Base-by-base conservation (phyloP, 805 yeast species). In the Yarrowia porcina region DNA sequence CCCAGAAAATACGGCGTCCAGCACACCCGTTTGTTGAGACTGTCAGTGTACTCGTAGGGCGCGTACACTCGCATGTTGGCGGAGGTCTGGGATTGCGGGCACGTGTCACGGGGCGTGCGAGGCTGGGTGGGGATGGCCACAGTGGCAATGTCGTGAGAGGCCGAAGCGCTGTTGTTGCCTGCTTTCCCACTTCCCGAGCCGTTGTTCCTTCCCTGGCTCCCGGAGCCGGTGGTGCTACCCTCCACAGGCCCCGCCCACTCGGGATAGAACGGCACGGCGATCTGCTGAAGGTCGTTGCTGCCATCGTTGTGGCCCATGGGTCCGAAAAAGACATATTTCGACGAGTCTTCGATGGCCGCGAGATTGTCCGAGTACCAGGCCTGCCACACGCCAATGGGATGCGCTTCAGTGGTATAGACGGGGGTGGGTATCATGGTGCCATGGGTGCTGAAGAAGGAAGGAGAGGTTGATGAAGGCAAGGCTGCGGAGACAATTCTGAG, bases 1-100 rank as follows among this genome's bases (percentile, higher is more conserved):
- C 73, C 73, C 8, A 72, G 69, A 23, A 70, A 64, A 49, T 65
- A 69, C 5, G 73, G 72, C 49, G 68, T 68, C 73, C 73, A 70
- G 8, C 67, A 62, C 52, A 68, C 72, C 3, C 71, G 65, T 42
- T 70, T 72, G 60, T 70, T 70, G 33, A 70, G 66, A 21, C 70
- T 63, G 52, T 70, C 73, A 10, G 68, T 70, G 57, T 70, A 70
- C 54, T 70, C 73, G 47, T 70, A 70, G 18, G 70, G 70, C 9
- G 72, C 69, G 23, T 66, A 59, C 4, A 65, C 60, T 1, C 73
- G 64, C 27, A 66, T 25, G 25, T 65, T 56, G 10, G 49, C 21
- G 6, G 49, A 17, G 20, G 39, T 20, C 15, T 36, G 44, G 4
- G 41, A 66, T 20, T 54, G 42, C 4, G 56, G 49, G 28, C 41